Base-by-base conservation (phyloP, 257 asterid genomes). In the Dorcoceras hygrometricum region DNA sequence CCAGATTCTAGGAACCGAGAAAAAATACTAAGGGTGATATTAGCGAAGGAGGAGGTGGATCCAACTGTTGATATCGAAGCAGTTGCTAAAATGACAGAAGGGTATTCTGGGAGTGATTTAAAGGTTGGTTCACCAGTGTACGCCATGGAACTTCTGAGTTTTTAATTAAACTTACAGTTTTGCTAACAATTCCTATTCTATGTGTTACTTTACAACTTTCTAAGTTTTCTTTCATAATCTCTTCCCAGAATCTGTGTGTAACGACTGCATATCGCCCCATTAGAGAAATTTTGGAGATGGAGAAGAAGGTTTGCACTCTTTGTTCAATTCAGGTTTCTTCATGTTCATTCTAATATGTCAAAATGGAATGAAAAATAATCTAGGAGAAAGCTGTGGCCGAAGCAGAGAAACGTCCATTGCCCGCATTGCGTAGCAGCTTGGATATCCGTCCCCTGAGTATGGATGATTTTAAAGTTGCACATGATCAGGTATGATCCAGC, bases 231-330 rank as follows among this genome's bases (percentile, higher is more conserved):
- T 56, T 56, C 31, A 39, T 68, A 22, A 57, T 34, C 46, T 22
- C 62, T 70, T 62, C 65, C 63, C 89, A 88, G 97, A 91, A 91
- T 82, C 84, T 91, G 1, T 88, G 95, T 55, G 91, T 85, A 66
- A 78, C 89, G 48, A 94, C 94, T 74, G 96, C 96, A 20, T 85
- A 91, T 79, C 82, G 89, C 78, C 96, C 97, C 48, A 86, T 91
- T 59, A 74, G 96, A 83, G 95, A 91, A 65, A 76, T 91, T 77
- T 69, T 91, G 76, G 94, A 83, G 82, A 83, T 81, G 81, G 97
- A 91, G 75, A 87, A 91, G 82, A 82, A 86, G 95, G 97, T 88
- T 65, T 59, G 75, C 53, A 50, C 29, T 2, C 59, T 7, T 68
- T 55, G 22, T 34, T 48, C 69, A 22, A 27, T 64, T 43, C 6